Percentiles rank a stretch among this genome's conserved stretches.
Conservation (phyloP, 495 filamentous ascomycete genomes). For the Immersiella caudata region DNA sequence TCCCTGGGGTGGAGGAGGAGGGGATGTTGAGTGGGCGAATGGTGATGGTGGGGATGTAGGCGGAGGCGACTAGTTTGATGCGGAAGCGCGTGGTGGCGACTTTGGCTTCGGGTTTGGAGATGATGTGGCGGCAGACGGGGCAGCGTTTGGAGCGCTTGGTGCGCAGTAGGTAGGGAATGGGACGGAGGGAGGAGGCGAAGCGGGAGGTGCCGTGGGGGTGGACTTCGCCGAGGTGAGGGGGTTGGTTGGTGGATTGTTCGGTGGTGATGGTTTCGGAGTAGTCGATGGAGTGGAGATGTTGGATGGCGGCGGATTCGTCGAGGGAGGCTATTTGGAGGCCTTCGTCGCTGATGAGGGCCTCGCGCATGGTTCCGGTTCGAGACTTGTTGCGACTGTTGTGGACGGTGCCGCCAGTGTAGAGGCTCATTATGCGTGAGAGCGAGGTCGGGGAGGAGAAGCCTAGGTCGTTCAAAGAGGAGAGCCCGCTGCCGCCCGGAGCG, state of each 20-base stretch:
- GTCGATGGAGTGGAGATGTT: conserved; percentile 45
- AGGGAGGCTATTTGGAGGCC: conserved; percentile 62
- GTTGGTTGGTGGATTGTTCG: conserved; percentile 43
- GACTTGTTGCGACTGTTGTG: conserved; percentile 67
- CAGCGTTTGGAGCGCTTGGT: conserved; percentile 95
- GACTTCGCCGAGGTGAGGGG: conserved; percentile 42
- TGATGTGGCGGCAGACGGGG: conserved; percentile 88
- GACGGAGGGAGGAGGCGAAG: conserved; percentile 71
- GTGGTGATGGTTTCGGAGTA: conserved; percentile 45
- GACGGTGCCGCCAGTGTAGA: conserved; percentile 72
- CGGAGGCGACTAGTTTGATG: conserved; percentile 84
- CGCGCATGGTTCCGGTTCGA: conserved; percentile 73
- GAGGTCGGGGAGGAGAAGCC: conserved; percentile 78
- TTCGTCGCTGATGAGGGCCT: conserved; percentile 68
- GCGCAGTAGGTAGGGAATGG: conserved; percentile 76
- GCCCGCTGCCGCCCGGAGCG: conserved; percentile 52
- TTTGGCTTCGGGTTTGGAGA: conserved; percentile 92
- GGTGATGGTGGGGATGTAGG: conserved; percentile 80
- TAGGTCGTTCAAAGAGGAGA: conserved; percentile 58
- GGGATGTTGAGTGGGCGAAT: conserved; percentile 65
- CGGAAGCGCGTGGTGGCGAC: conserved; percentile 81
- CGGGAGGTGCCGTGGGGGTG: conserved; percentile 53
- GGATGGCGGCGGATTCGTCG: conserved; percentile 55
- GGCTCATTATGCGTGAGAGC: conserved; percentile 83
- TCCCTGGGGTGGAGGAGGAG: conserved; percentile 22